Evolutionary conservation across 2,329 filamentous ascomycete genomes (phyloP).

Genomic region (Fusarium staphyleae): DNA sequence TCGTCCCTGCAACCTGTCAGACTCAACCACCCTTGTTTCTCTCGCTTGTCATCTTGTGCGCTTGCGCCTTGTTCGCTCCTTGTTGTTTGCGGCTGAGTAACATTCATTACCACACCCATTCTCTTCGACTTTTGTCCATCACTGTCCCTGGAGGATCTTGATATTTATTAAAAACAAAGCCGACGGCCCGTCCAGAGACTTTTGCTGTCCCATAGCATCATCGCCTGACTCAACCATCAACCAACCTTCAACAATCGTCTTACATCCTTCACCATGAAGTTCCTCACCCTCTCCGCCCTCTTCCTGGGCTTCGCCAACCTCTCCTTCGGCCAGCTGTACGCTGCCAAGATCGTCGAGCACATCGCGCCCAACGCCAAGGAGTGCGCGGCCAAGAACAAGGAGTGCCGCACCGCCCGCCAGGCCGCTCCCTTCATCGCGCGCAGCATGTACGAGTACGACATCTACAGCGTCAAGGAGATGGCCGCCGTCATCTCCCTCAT

Average conservation of each 20-base stretch:
- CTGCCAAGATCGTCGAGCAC: conserved; percentile 52
- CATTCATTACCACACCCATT: too few species aligned
- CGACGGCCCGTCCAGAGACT: not conserved
- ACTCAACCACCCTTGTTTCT: not conserved
- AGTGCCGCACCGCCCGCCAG: conserved; percentile 71
- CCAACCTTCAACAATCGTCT: not conserved
- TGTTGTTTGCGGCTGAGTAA: not conserved
- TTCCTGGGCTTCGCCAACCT: conserved; percentile 27
- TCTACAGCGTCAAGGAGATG: conserved; percentile 64
- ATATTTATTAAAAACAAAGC: not conserved
- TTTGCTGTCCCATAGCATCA: too few species aligned
- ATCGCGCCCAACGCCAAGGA: conserved; percentile 65
- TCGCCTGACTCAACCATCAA: not conserved
- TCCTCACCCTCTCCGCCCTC: conserved; percentile 33
- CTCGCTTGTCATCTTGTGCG: not conserved
- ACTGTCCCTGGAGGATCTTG: conserved; percentile 19
- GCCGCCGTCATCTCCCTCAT: conserved; percentile 75
- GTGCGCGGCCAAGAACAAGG: conserved; percentile 59
- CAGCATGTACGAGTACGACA: conserved; percentile 63
- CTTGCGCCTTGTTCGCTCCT: not conserved
- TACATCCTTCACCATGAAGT: conserved; percentile 37
- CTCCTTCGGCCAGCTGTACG: conserved; percentile 32
- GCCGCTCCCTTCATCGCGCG: conserved; percentile 64
- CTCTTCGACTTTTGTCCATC: not conserved
- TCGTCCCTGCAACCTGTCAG: not conserved